A percentile compares a stretch with the other conserved stretches of the same genome.
Conservation (phyloP, 352 stramenopile genomes). For the Pythium guiyangense region DNA sequence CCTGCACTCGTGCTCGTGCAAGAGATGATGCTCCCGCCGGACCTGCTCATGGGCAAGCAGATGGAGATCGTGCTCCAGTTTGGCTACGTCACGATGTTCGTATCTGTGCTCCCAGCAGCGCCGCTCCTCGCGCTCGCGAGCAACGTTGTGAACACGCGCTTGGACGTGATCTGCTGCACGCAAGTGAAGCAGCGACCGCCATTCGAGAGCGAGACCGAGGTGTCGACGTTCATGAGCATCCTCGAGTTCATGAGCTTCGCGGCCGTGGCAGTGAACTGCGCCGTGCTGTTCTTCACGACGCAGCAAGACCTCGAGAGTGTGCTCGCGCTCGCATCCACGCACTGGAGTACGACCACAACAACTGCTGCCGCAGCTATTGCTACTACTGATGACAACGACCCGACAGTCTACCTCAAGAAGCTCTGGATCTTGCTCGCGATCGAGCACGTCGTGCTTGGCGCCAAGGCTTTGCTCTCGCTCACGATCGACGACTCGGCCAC, state of each 20-base stretch:
- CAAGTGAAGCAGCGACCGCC: slow-evolving; percentile 66
- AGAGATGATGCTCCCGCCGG: slow-evolving; percentile 63
- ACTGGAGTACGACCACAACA: too few relatives aligned
- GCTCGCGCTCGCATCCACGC: slow-evolving; percentile 19
- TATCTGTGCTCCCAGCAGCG: slow-evolving; percentile 86
- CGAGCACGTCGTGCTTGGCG: slow-evolving; percentile 58
- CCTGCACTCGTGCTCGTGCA: slow-evolving; percentile 55
- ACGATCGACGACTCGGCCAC: slow-evolving; percentile 62
- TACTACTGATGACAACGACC: not conserved
- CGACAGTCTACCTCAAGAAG: slow-evolving; percentile 38
- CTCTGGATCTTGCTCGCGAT: slow-evolving; percentile 58
- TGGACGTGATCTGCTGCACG: slow-evolving; percentile 80
- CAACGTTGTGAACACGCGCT: slow-evolving; percentile 86
- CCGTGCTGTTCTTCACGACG: slow-evolving; percentile 68
- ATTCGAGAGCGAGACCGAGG: slow-evolving; percentile 79
- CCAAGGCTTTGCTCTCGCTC: slow-evolving; percentile 62
- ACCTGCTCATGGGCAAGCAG: slow-evolving; percentile 74
- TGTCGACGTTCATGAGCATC: slow-evolving; percentile 90
- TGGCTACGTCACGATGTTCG: slow-evolving; percentile 94
- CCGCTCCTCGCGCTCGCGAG: slow-evolving; percentile 84
- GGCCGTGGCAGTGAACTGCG: slow-evolving; percentile 70
- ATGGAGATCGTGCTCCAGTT: slow-evolving; percentile 87
- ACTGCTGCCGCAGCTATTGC: slow-evolving; percentile 12
- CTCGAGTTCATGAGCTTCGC: slow-evolving; percentile 91
- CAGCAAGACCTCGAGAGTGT: slow-evolving; percentile 60